Percentiles rank a stretch among this genome's conserved stretches.
phyloP scores from a whole-genome alignment of 805 yeast genomes.

The Starmerella sirachaensis region DNA sequence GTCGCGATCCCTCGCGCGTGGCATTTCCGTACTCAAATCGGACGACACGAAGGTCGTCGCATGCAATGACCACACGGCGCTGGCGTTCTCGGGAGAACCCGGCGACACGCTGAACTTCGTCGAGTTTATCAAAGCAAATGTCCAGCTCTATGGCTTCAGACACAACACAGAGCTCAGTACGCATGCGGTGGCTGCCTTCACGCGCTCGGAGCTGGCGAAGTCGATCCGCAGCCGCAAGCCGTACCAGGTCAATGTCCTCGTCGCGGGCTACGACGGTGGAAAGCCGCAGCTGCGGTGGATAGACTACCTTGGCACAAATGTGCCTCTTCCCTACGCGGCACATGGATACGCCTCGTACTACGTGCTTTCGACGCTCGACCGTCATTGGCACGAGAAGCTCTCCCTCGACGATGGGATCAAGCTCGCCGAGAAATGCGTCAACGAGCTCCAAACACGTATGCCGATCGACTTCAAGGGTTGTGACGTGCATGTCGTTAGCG shows the following conservation, averaged over 20 bases:
- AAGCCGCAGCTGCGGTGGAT: conserved; percentile 72
- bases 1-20: conserved; percentile 88
- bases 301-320: conserved; percentile 88
- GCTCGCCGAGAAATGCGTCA: conserved; percentile 57
- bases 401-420: conserved; percentile 64
- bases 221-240: conserved; percentile 91
- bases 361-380: conserved; percentile 78
- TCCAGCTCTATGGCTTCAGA: conserved; percentile 76
- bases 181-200: conserved; percentile 74
- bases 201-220: conserved; percentile 77
- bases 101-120: conserved; percentile 96
- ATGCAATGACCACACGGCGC: conserved; percentile 60
- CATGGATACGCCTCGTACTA: conserved; percentile 98
- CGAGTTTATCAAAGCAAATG: conserved; percentile 85
- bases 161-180: conserved; percentile 74
- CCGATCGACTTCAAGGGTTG: conserved; percentile 93
- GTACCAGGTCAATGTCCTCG: conserved; percentile 79
- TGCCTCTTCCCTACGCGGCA: conserved; percentile 87
- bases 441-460: conserved; percentile 71
- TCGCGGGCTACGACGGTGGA: conserved; percentile 68
- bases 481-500: conserved; percentile 50
- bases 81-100: conserved; percentile 90
- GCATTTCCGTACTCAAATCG: conserved; percentile 67
- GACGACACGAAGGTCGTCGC: conserved; percentile 69
- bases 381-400: conserved; percentile 73